Percentiles rank a stretch among this genome's conserved stretches.
Conservation (phyloP, 1,284 basidiomycete genomes). For the Leccinum subrobustum region DNA sequence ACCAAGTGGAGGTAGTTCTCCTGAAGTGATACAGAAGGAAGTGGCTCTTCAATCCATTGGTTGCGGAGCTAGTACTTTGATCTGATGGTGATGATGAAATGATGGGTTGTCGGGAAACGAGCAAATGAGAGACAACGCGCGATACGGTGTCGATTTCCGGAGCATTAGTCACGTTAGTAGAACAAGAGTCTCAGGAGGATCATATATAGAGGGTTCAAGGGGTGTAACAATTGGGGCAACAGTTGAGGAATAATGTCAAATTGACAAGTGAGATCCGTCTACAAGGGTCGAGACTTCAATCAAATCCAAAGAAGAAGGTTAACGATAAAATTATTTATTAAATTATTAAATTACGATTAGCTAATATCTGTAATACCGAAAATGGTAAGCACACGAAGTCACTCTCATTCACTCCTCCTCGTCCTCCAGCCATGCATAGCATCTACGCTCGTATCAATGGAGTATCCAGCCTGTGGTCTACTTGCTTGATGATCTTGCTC, state of each 20-base stretch:
- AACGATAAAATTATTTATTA: neutral
- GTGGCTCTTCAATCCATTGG: neutral
- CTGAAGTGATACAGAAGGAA: conserved; percentile 1
- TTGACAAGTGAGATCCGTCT: neutral
- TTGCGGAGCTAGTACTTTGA: conserved; percentile 8
- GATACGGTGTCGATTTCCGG: conserved; percentile 28
- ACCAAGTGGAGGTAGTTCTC: conserved; percentile 24
- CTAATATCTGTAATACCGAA: neutral
- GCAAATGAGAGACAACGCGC: conserved; percentile 12
- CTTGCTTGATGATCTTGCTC: conserved; percentile 78
- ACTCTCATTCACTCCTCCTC: neutral
- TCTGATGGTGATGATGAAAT: conserved; percentile 9
- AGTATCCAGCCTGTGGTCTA: conserved; percentile 70
- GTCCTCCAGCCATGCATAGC: conserved; percentile 54
- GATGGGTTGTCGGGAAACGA: neutral
- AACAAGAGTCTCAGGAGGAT: neutral
- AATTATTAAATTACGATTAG: neutral
- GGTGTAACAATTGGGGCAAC: neutral
- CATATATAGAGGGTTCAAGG: no score
- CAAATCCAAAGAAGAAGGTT: conserved; percentile 1
- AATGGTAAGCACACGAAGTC: neutral
- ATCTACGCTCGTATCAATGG: conserved; percentile 71
- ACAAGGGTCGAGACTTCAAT: neutral
- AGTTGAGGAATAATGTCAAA: neutral
- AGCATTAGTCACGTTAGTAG: conserved; percentile 7